Evolutionary conservation across 73 alveolate species (phyloP), one percentile per base, ranked within the genome.

Genomic region (Blepharisma stoltei): DNA sequence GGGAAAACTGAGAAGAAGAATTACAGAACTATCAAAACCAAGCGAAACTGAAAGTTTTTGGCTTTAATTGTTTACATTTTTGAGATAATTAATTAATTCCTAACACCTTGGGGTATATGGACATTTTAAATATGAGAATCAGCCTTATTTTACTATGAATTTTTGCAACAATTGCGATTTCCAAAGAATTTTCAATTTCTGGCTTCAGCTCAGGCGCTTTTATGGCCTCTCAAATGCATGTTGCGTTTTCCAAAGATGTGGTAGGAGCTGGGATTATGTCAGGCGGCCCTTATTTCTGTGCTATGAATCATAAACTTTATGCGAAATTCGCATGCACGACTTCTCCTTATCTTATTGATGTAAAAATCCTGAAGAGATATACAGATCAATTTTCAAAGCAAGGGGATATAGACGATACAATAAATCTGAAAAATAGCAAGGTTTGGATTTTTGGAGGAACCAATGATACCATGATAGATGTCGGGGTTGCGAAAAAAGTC

Each of bases 201-300:
- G 93, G 93, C 18, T 50, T 85, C 32, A 80, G 89, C 20, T 82
- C 89, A 18, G 93, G 93, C 6, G 93, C 81, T 7, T 85, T 52
- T 82, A 71, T 85, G 80, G 88, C 93, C 7, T 70, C 70, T 11
- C 85, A 85, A 54, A 71, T 85, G 86, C 88, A 85, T 53, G 71
- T 85, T n/a, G 77, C 89, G 6, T 50, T 54, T 54, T 82, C 89
- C 7, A 53, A 45, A 14, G 38, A 70, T 7, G 49, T 85, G 6
- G 49, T 49, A 45, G 93, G 93, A 7, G 88, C 85, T n/a, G 88
- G 79, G 14, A 46, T 81, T 52, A 55, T 78, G 21, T 89, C 89
- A 6, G 93, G 87, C 23, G 93, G 88, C 37, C 93, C 93, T 41
- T 85, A 54, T 65, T 55, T 70, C 81, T 85, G 93, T 46, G 90